These are phyloP conservation scores for Penicillium sp. DNA, from an alignment of 2,329 filamentous ascomycete genomes.

Conservation along the genomic window DNA sequence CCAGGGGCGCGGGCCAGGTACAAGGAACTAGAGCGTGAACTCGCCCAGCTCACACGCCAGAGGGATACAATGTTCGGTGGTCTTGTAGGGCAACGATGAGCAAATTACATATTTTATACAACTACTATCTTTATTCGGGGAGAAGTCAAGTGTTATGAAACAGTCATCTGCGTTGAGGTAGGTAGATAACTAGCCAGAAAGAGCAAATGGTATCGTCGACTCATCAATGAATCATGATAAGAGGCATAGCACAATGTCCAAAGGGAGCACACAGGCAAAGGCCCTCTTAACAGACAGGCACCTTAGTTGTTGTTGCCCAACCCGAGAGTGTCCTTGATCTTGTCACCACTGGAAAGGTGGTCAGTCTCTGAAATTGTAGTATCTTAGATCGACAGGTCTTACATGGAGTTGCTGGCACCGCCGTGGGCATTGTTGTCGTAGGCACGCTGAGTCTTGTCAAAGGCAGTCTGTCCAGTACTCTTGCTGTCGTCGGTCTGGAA, in stretches of 20 bases:
- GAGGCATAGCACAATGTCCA: constrained; percentile 1
- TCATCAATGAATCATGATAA: constrained; percentile 21
- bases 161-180: no score
- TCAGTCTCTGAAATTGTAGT: no score
- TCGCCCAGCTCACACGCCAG: constrained; percentile 59
- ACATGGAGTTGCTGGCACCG: constrained; percentile 41
- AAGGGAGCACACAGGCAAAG: constrained; percentile 4
- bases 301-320: constrained; percentile 30
- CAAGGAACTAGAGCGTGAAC: constrained; percentile 62
- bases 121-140: no score
- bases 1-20: constrained; percentile 68
- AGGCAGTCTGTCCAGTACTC: constrained; percentile 51
- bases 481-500: constrained; percentile 55
- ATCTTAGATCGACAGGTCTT: constrained; percentile 19
- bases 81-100: constrained; percentile 61
- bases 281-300: not conserved
- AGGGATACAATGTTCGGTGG: constrained; percentile 74
- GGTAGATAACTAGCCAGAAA: constrained; percentile 5
- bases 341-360: constrained; percentile 36
- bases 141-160: no score
- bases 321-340: constrained; percentile 46
- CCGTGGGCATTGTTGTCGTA: constrained; percentile 44
- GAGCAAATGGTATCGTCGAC: constrained; percentile 28
- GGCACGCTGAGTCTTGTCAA: constrained; percentile 50
- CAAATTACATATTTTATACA: no score